Evolutionary conservation across 768 basidiomycete species (phyloP), one percentile per base, ranked within the genome.

Genomic region (Pholiota microspora): DNA sequence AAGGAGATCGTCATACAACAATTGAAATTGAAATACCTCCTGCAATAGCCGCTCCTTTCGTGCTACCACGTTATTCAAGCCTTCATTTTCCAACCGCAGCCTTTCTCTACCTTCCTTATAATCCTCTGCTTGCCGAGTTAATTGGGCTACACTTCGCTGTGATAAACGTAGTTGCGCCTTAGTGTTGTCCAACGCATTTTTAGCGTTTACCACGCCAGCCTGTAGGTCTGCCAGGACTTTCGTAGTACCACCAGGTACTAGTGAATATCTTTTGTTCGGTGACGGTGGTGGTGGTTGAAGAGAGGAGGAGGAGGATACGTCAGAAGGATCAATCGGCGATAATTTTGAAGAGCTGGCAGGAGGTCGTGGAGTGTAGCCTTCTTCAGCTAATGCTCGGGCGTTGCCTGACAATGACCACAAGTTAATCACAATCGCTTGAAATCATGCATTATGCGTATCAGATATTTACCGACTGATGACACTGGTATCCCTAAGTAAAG

Each of bases 201-300:
- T 79, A 25, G 90, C 88, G 59, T 87, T 86, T 40, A 86, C 75
- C 6, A 94, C 89, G 48, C 91, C 92, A 0, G 87, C 80, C 67
- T 95, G 93, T 18, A 95, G 78, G 68, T 93, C 91, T 1, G 89
- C 89, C 51, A 95, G 76, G 23, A 95, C 93, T 64, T 89, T 92
- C 13, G 92, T 92, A 8, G 91, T 94, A 7, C 87, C 88, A 1
- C 85, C 88, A 0, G 89, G 86, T 12, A 86, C 84, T 42, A 89
- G 74, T 3, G 89, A 77, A 8, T 80, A 68, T 45, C 86, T 79
- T 61, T 76, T 69, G 59, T 72, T 76, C 7, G 76, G 79, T n/a
- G 86, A 80, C 4, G 74, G 71, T 12, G 85, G 81, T 4, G 79
- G 51, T 32, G 18, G 77, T 51, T 72, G 75, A 1, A 79, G 69